Evolutionary conservation across 2,329 filamentous ascomycete species (phyloP).

Genomic region (Apiospora rasikravindrae): DNA sequence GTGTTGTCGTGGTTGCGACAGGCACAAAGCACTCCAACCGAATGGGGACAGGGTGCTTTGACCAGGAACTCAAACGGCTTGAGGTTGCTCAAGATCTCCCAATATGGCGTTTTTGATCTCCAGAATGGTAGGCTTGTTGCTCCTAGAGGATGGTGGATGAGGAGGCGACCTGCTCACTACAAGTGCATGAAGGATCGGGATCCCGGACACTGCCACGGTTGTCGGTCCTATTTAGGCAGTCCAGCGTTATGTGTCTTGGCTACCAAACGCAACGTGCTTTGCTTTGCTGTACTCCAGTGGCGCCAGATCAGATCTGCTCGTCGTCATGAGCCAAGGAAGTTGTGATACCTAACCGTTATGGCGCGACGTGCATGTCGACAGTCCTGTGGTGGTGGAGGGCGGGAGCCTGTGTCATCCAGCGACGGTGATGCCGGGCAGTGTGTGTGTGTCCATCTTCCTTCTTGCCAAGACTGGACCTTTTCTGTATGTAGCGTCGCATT

Average conservation of each 20-base stretch:
- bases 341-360: background rate
- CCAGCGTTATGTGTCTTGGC: background rate
- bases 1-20: background rate
- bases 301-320: background rate
- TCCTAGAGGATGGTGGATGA: background rate
- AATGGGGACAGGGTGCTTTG: background rate
- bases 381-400: background rate
- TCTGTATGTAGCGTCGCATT: background rate
- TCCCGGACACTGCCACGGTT: background rate
- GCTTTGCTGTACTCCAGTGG: background rate
- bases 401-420: background rate
- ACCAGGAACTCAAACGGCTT: background rate
- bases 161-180: background rate
- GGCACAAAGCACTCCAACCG: background rate
- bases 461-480: background rate
- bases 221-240: background rate
- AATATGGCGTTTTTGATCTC: background rate
- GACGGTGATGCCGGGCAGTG: background rate
- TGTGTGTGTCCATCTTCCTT: background rate
- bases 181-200: background rate
- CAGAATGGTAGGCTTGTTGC: background rate
- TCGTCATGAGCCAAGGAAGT: background rate
- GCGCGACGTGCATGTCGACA: background rate
- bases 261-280: background rate
- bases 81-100: background rate